phyloP scores from a whole-genome alignment of 352 stramenopile species.

The Phytophthora foliorum region DNA sequence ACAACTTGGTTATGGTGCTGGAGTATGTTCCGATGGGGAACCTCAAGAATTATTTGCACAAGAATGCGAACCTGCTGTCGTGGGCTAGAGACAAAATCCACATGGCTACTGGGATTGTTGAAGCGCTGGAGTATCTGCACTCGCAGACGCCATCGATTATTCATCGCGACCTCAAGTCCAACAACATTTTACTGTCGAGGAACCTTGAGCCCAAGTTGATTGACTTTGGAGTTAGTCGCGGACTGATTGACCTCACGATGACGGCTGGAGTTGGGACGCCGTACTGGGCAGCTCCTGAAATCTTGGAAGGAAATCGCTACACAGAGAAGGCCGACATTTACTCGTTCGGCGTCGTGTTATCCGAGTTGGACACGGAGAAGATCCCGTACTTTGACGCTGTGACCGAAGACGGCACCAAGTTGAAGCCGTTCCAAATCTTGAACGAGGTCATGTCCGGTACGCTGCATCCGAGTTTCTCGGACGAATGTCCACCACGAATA shows the following conservation, averaged over 20 bases:
- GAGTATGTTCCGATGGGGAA: slow-evolving; percentile 34
- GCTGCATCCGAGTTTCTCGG: slow-evolving; percentile 51
- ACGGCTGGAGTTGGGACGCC: slow-evolving; percentile 80
- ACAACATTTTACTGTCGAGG: slow-evolving; percentile 80
- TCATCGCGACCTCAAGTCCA: slow-evolving; percentile 45
- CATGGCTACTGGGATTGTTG: slow-evolving; percentile 46
- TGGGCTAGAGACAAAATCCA: slow-evolving; percentile 47
- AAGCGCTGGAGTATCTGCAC: slow-evolving; percentile 50
- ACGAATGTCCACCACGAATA: slow-evolving; percentile 48
- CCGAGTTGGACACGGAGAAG: slow-evolving; percentile 48
- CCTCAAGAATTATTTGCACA: slow-evolving; percentile 30
- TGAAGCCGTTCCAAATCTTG: slow-evolving; percentile 48
- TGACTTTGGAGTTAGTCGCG: slow-evolving; percentile 82
- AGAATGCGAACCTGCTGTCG: slow-evolving; percentile 27
- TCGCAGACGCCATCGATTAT: slow-evolving; percentile 32
- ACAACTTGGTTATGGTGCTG: slow-evolving; percentile 46
- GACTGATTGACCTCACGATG: slow-evolving; percentile 37
- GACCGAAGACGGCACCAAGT: slow-evolving; percentile 15
- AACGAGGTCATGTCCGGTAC: slow-evolving; percentile 49
- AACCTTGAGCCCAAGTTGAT: slow-evolving; percentile 75
- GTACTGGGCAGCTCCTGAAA: slow-evolving; percentile 85
- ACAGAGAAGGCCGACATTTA: slow-evolving; percentile 75
- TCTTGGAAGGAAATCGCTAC: slow-evolving; percentile 65
- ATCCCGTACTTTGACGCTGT: slow-evolving; percentile 43
- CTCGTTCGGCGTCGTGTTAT: slow-evolving; percentile 72